phyloP scores from a whole-genome alignment of 148 eudicot species.

The Gaultheria prostrata region DNA sequence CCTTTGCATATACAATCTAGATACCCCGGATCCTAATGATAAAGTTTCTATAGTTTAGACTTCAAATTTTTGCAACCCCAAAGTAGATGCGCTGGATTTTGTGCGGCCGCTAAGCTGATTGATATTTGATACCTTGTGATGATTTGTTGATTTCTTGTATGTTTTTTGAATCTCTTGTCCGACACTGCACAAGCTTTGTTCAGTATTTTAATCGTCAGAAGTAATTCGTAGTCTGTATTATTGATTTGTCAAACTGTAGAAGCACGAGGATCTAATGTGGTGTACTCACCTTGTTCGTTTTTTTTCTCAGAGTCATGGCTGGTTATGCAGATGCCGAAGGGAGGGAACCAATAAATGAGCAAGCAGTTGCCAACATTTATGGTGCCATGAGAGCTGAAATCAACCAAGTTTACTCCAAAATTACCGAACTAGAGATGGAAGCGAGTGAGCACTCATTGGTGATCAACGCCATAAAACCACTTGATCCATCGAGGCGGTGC shows the following conservation, averaged over 20 bases:
- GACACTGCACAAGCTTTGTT: neutral
- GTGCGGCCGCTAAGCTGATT: neutral
- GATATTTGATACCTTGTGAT: neutral
- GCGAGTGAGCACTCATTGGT: constrained; percentile 85
- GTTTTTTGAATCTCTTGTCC: neutral
- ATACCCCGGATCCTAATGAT: neutral
- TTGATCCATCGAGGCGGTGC: constrained; percentile 81
- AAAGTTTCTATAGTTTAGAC: neutral
- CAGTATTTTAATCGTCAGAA: neutral
- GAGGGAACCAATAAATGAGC: constrained; percentile 72
- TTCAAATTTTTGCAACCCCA: neutral
- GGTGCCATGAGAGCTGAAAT: constrained; percentile 74
- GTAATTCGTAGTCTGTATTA: neutral
- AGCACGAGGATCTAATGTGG: neutral
- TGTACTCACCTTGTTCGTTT: neutral
- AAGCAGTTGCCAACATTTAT: constrained; percentile 76
- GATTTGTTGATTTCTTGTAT: neutral
- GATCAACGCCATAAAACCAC: constrained; percentile 78
- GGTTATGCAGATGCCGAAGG: constrained; percentile 38
- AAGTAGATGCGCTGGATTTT: neutral
- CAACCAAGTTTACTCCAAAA: constrained; percentile 79
- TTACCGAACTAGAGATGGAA: constrained; percentile 95
- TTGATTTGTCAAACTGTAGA: neutral
- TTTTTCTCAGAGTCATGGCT: constrained; percentile 44
- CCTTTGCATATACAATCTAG: neutral